Evolutionary conservation across 345 rosid species (phyloP).

Genomic region (Euphorbia pulcherrima): DNA sequence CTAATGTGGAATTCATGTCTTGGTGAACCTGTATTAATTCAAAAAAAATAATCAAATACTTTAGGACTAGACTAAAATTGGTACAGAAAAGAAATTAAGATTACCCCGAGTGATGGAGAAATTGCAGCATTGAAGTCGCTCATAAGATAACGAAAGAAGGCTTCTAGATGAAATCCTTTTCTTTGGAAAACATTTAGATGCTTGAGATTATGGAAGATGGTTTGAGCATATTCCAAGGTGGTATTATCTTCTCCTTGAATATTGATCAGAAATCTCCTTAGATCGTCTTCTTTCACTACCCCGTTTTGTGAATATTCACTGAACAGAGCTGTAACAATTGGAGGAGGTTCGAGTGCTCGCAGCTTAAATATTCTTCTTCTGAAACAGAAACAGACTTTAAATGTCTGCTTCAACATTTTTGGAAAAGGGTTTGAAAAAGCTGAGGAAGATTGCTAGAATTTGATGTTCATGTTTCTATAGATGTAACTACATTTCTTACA

Average conservation of each 20-base stretch:
- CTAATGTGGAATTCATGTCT: slow-evolving; percentile 29
- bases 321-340: slow-evolving; percentile 33
- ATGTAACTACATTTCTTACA: neutral
- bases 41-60: neutral
- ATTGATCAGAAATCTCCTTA: slow-evolving; percentile 27
- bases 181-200: slow-evolving; percentile 51
- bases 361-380: slow-evolving; percentile 46
- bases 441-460: neutral
- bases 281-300: slow-evolving; percentile 34
- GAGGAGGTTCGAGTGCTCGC: slow-evolving; percentile 39
- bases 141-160: slow-evolving; percentile 52
- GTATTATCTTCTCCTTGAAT: slow-evolving; percentile 30
- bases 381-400: slow-evolving; percentile 48
- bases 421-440: neutral
- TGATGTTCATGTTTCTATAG: neutral
- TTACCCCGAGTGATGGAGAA: slow-evolving; percentile 30
- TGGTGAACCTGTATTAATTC: slow-evolving; percentile 19
- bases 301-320: slow-evolving; percentile 37
- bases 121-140: slow-evolving; percentile 42
- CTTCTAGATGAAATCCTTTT: slow-evolving; percentile 43
- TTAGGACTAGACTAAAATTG: no score
- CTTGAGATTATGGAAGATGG: slow-evolving; percentile 45
- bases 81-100: neutral
- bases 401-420: slow-evolving; percentile 20
- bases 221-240: slow-evolving; percentile 42